A percentile compares a stretch with the other conserved stretches of the same genome.
Conservation (phyloP, 441 rosid genomes). For the Biscutella auriculata region DNA sequence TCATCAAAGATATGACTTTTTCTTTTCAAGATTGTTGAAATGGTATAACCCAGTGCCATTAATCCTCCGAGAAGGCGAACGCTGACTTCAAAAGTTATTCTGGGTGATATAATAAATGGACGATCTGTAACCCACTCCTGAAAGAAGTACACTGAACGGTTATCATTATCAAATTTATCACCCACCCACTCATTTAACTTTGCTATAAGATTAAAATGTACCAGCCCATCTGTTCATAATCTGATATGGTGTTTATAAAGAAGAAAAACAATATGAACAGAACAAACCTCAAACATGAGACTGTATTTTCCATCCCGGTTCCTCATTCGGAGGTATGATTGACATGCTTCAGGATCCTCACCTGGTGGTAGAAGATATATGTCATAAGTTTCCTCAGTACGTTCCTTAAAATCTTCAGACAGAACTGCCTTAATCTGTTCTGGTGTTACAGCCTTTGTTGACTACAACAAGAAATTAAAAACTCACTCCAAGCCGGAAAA, state of each 20-base stretch:
- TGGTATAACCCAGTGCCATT: conserved; percentile 95
- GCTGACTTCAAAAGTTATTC: conserved; percentile 93
- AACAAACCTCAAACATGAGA: conserved; percentile 90
- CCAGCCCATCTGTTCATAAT: not conserved
- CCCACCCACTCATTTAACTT: not conserved
- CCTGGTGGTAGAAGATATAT: conserved; percentile 97
- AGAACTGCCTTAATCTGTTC: conserved; percentile 71
- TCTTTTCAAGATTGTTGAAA: conserved; percentile 82
- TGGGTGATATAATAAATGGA: conserved; percentile 96
- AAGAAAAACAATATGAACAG: not conserved
- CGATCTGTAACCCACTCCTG: conserved; percentile 98
- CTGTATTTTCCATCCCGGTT: conserved; percentile 94
- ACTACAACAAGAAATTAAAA: conserved; percentile 43
- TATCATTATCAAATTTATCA: not conserved
- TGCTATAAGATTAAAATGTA: not conserved
- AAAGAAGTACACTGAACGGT: conserved; percentile 10
- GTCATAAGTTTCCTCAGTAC: conserved; percentile 86
- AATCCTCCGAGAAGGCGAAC: conserved; percentile 94
- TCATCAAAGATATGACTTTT: conserved; percentile 76
- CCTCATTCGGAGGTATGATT: conserved; percentile 94
- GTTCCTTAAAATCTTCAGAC: conserved; percentile 48
- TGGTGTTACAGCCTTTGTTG: conserved; percentile 52
- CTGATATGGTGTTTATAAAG: not conserved
- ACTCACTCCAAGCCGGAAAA: conserved; percentile 13
- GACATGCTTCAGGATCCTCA: conserved; percentile 98